Conservation (phyloP, 2,329 filamentous ascomycete species). For the Sporothrix dimorphospora region DNA sequence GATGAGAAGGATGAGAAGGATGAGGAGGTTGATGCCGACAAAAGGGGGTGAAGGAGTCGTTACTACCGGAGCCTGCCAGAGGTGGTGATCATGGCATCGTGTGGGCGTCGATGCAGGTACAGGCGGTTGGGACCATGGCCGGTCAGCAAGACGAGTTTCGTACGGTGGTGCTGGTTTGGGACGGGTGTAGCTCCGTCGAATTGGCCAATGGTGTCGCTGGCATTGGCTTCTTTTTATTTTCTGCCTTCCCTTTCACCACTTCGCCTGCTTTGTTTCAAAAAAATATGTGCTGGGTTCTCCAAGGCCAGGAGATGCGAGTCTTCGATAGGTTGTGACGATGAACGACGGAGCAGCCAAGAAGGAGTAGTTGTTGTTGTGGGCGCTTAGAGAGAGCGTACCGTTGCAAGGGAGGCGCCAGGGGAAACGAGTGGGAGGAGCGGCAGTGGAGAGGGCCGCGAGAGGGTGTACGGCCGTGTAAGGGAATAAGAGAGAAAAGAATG, state of each 20-base stretch:
- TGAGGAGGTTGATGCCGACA: neutral
- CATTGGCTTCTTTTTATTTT: neutral
- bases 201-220: constrained; percentile 9
- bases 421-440: neutral
- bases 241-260: neutral
- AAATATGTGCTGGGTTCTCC: no score
- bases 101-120: neutral
- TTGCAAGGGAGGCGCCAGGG: constrained; percentile 5
- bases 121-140: constrained; percentile 19
- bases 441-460: neutral
- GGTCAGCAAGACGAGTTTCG: neutral
- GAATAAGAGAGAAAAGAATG: neutral
- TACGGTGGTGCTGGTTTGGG: neutral
- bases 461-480: neutral
- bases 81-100: constrained; percentile 8
- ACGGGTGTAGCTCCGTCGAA: constrained; percentile 1
- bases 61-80: constrained; percentile 2
- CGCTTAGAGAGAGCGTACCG: constrained; percentile 10
- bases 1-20: neutral
- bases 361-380: constrained; percentile 6
- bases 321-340: neutral
- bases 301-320: neutral
- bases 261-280: constrained; percentile 17
- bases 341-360: neutral
- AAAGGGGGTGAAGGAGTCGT: neutral